Percentiles rank a stretch among this genome's conserved stretches.
Evolutionary conservation across 345 rosid species (phyloP).

Genomic region (Clarkia xantiana): DNA sequence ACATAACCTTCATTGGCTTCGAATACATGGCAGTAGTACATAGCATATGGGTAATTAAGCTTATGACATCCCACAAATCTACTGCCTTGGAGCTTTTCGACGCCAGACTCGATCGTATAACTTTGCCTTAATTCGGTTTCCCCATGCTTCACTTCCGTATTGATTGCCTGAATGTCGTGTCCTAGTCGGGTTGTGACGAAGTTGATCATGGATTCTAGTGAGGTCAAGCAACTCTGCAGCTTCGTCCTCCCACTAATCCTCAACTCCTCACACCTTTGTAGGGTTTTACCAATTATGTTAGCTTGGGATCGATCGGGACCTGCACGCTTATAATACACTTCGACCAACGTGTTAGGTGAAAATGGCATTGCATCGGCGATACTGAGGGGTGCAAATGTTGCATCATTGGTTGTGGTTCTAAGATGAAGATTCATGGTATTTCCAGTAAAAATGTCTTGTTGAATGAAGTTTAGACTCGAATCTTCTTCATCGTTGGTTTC

Average conservation of each 20-base stretch:
- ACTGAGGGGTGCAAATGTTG: background rate
- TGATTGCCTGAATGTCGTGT: background rate
- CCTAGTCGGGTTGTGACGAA: background rate
- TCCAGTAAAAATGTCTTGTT: background rate
- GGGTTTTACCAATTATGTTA: background rate
- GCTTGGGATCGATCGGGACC: background rate
- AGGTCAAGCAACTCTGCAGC: background rate
- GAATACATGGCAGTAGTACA: slow-evolving; percentile 55
- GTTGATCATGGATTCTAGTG: background rate
- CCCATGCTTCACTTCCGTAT: background rate
- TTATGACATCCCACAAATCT: slow-evolving; percentile 60
- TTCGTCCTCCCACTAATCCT: background rate
- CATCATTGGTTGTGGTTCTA: background rate
- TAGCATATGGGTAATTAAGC: slow-evolving; percentile 50
- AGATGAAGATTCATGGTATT: background rate
- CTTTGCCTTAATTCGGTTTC: background rate
- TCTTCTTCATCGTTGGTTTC: background rate
- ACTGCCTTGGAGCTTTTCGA: slow-evolving; percentile 20
- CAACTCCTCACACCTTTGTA: background rate
- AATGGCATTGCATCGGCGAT: background rate
- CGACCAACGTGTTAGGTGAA: background rate
- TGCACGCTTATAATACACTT: background rate
- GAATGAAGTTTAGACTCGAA: background rate
- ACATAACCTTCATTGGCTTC: slow-evolving; percentile 30
- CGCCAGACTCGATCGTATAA: background rate